Percentiles rank a stretch among this genome's conserved stretches.
Evolutionary conservation across 257 asterid genomes (phyloP).

Genomic region (Penstemon barbatus): DNA sequence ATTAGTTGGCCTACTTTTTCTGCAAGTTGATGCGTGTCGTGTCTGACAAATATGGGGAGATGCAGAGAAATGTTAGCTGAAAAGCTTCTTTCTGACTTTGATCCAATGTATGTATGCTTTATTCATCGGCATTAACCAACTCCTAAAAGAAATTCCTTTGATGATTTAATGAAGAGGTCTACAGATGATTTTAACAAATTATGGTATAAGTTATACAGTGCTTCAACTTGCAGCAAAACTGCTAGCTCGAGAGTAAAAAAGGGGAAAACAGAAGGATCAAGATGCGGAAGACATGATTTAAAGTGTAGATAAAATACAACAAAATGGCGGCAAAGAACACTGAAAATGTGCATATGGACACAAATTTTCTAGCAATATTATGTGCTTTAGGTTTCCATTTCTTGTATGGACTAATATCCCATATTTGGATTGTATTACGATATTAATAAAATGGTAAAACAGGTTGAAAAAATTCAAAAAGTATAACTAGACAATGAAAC

Average conservation of each 20-base stretch:
- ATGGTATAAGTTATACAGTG: neutral
- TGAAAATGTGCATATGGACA: neutral
- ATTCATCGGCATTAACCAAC: neutral
- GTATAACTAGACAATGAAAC: too few species aligned
- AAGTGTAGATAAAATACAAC: too few species aligned
- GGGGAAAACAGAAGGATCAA: neutral
- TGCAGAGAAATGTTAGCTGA: neutral
- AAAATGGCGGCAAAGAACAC: constrained; percentile 10
- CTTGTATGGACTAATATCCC: too few species aligned
- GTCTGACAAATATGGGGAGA: too few species aligned
- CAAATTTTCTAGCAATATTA: too few species aligned
- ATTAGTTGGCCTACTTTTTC: neutral
- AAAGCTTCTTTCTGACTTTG: constrained; percentile 13
- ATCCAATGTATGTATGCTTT: neutral
- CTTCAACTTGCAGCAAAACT: neutral
- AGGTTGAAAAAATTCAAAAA: too few species aligned
- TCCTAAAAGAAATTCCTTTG: neutral
- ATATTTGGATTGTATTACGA: too few species aligned
- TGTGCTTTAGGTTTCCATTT: too few species aligned
- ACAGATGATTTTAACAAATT: neutral
- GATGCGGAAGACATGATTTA: neutral
- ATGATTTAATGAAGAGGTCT: neutral
- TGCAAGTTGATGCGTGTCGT: neutral
- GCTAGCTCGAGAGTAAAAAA: constrained; percentile 3
- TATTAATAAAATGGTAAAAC: too few species aligned